A percentile compares a stretch with the other conserved stretches of the same genome.
Evolutionary conservation across 2,329 filamentous ascomycete genomes (phyloP).

Genomic region (Trichophyton verrucosum): DNA sequence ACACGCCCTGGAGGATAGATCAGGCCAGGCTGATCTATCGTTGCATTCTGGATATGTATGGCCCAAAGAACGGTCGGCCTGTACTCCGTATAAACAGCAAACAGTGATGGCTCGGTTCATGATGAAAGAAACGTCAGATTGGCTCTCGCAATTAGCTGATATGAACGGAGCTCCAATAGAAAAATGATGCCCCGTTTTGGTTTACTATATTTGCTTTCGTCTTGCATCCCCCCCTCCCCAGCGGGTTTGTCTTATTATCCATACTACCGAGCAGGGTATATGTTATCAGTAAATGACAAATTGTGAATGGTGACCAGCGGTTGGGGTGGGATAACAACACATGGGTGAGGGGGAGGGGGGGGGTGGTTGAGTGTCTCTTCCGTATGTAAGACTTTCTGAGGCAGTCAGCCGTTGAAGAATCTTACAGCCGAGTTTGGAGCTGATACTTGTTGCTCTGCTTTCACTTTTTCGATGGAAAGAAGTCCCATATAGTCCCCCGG

Average conservation of each 20-base stretch:
- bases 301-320: neutral
- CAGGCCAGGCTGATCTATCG: neutral
- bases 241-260: neutral
- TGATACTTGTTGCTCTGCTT: neutral
- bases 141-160: neutral
- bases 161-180: neutral
- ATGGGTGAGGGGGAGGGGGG: neutral
- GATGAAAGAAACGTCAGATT: neutral
- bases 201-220: neutral
- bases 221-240: neutral
- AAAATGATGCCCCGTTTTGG: neutral
- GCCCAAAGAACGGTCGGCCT: too few relatives aligned
- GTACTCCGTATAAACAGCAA: too few relatives aligned
- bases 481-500: neutral
- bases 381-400: neutral
- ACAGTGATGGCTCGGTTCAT: too few relatives aligned
- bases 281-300: neutral
- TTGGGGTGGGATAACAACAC: neutral
- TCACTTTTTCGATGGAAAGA: neutral
- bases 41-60: neutral
- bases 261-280: neutral
- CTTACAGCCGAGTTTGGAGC: neutral
- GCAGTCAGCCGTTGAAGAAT: neutral
- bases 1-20: neutral
- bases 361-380: too few relatives aligned